Evolutionary conservation across 345 rosid species (phyloP).

Genomic region (Lumnitzera racemosa): DNA sequence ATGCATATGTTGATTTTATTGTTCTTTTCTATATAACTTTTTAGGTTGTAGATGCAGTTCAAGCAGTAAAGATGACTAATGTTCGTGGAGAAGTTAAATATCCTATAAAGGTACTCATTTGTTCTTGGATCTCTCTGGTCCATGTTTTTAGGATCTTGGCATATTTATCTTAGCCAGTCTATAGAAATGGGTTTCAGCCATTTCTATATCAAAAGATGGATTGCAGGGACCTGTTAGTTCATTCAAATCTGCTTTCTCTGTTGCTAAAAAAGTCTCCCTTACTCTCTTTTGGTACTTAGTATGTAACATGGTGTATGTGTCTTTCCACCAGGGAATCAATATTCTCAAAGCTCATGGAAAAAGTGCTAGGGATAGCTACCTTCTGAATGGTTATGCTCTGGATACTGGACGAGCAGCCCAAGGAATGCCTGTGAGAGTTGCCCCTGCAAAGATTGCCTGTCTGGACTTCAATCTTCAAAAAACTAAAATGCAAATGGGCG

Average conservation of each 20-base stretch:
- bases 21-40: background rate
- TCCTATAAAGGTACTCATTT: slow-evolving; percentile 71
- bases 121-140: background rate
- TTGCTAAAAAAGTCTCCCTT: no score
- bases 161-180: background rate
- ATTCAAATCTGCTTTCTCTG: background rate
- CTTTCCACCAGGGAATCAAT: slow-evolving; percentile 57
- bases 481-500: slow-evolving; percentile 93
- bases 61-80: slow-evolving; percentile 81
- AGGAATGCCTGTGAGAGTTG: slow-evolving; percentile 90
- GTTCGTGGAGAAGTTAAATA: slow-evolving; percentile 80
- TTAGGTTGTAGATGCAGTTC: slow-evolving; percentile 88
- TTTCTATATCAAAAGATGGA: background rate
- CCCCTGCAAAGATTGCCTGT: slow-evolving; percentile 89
- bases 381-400: slow-evolving; percentile 89
- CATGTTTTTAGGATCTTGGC: background rate
- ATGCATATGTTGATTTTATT: no score
- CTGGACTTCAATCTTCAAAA: slow-evolving; percentile 96
- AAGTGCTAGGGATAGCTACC: slow-evolving; percentile 87
- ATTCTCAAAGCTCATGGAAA: slow-evolving; percentile 92
- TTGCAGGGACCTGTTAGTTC: no score
- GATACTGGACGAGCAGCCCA: slow-evolving; percentile 95
- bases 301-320: slow-evolving; percentile 1
- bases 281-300: no score
- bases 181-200: background rate